Evolutionary conservation across 1,284 basidiomycete species (phyloP).

Genomic region (Gomphus sp.): DNA sequence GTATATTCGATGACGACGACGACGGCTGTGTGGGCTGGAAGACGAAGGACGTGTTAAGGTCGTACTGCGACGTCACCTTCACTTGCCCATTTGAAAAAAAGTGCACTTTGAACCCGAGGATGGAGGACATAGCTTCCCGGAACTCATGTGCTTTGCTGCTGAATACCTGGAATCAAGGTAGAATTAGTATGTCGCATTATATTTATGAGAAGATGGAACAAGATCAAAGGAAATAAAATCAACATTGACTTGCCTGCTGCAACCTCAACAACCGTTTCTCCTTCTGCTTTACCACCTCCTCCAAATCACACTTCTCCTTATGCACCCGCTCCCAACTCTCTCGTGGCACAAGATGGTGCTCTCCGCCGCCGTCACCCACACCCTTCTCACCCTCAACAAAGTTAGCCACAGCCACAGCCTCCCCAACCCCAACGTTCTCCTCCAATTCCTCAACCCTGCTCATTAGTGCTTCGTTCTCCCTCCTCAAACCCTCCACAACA

Average conservation of each 20-base stretch:
- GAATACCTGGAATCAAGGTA: conserved; percentile 41
- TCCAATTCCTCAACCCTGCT: conserved; percentile 43
- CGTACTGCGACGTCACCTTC: conserved; percentile 74
- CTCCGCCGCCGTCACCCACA: conserved; percentile 15
- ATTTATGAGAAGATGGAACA: too few species aligned
- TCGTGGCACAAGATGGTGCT: conserved; percentile 38
- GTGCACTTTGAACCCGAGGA: conserved; percentile 78
- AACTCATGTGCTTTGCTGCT: conserved; percentile 70
- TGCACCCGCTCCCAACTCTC: conserved; percentile 61
- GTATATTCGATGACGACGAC: too few species aligned
- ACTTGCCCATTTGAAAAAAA: conserved; percentile 81
- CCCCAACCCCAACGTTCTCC: too few species aligned
- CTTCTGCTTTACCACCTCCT: conserved; percentile 53
- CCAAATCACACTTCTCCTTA: conserved; percentile 52
- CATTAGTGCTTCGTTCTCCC: conserved; percentile 68
- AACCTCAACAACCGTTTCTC: conserved; percentile 70
- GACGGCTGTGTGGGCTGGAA: conserved; percentile 42
- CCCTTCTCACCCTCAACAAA: conserved; percentile 24
- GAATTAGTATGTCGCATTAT: neutral
- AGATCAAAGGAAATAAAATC: neutral
- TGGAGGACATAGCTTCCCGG: conserved; percentile 67
- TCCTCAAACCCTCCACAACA: conserved; percentile 58
- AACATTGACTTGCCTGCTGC: conserved; percentile 41
- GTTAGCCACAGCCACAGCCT: too few species aligned
- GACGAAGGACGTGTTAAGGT: conserved; percentile 60